Base-by-base conservation (phyloP, 768 basidiomycete genomes). In the Mycena rebaudengoi region DNA sequence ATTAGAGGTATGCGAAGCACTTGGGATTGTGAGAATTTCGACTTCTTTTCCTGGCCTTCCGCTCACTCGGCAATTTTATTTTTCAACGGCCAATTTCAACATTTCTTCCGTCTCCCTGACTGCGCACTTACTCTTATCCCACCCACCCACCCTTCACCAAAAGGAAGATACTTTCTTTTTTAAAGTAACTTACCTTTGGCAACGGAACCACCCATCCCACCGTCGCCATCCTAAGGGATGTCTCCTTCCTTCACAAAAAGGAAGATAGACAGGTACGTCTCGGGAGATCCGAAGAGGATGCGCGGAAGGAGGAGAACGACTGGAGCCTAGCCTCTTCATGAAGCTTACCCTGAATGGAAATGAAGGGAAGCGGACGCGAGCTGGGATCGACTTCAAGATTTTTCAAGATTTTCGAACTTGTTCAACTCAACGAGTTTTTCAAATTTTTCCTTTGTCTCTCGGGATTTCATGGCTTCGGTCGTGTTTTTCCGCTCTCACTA, bases 1-100 rank as follows among this genome's bases (percentile, higher is more conserved):
- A 33, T 35, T 37, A 21, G 53, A 57, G 55, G 55, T 57, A 57
- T 46, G 55, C 16, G 56, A 58, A 58, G 56, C 44, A 48, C 35
- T 5, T 23, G 37, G 45, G 39, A 58, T 39, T 16, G 43, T 43
- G 14, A 45, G 23, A 37, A 30, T 10, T 45, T 45, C 49, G 12
- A 37, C 32, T 35, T 51, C 48, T 50, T 46, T 29, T 49, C 10
- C 46, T 18, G 26, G 10, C 32, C n/a, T 51, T 21, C 3, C 49
- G 13, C 4, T 37, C 49, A 18, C 20, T 51, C 5, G 26, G 26
- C 4, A 7, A 28, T 48, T 48, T 32, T 32, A 7, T 26, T 7
- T 32, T 30, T 37, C 18, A 10, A 18, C 11, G 10, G 18, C 11
- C 35, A 10, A 10, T 18, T 37, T 37, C 35, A 37, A 37, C 35